Evolutionary conservation across 2,329 filamentous ascomycete species (phyloP), one percentile per base, ranked within the genome.

Genomic region (Trichoderma citrinoviride): DNA sequence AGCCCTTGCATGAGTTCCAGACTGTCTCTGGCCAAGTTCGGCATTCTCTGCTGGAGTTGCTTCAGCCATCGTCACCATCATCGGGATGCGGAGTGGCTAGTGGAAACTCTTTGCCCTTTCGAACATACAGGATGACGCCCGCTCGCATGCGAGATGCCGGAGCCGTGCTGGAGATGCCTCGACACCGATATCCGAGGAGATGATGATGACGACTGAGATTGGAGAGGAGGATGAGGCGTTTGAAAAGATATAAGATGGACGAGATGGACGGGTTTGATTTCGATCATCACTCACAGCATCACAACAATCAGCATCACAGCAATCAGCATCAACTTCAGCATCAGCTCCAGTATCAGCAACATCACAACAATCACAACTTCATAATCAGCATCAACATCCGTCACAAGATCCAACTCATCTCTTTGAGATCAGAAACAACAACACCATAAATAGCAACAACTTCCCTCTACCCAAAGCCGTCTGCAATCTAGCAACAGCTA

Each of bases 211-310:
- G 17, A 15, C 43, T 6, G 8, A 19, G 23, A 43, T 47, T n/a
- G 6, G n/a, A 33, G 33, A 14, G 33, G 33, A 46, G 15, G 12
- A n/a, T 8, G 41, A 23, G 25, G 6, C 7, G 3, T 5, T 19
- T 29, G 23, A 12, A 56, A 52, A 5, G 37, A 61, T 61, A 61
- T 61, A 61, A 61, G 47, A 52, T 6, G 57, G 47, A 52, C 8
- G 21, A 5, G 23, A 52, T 52, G 57, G 57, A 52, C 57, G 46
- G 33, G 23, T 19, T 43, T 5, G 12, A 6, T 43, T 29, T 43
- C 10, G 37, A 41, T 46, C n/a, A 61, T 52, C 46, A 52, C n/a
- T 50, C 47, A 43, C 46, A 64, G 25, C 41, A 47, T 47, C 60
- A 37, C 10, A 14, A 44, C 17, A 19, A 60, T 46, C 44, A 60